Evolutionary conservation across 352 stramenopile genomes (phyloP).

Genomic region (Phytopythium kandeliae): DNA sequence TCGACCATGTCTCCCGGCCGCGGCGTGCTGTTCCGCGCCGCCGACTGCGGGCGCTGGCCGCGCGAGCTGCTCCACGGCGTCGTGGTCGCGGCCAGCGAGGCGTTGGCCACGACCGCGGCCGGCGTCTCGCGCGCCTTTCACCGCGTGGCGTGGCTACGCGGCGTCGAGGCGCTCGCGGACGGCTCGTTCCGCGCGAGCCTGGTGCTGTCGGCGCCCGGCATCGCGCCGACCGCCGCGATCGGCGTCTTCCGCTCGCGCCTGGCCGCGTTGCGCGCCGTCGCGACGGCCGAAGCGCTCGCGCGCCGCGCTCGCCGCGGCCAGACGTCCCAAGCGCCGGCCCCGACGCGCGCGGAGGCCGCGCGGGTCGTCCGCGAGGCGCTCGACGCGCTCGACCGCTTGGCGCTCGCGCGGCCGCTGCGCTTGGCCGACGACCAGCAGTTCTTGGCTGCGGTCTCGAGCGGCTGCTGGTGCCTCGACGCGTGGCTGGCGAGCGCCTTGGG

Average conservation of each 20-base stretch:
- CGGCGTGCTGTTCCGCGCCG: constrained; percentile 46
- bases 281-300: constrained; percentile 47
- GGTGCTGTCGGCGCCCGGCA: constrained; percentile 23
- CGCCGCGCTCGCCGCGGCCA: no score
- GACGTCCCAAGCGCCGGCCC: no score
- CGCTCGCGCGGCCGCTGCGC: constrained; percentile 36
- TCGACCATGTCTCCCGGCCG: constrained; percentile 25
- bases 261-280: constrained; percentile 43
- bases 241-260: constrained; percentile 50
- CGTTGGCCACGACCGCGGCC: constrained; percentile 12
- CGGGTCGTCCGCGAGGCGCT: constrained; percentile 47
- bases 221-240: constrained; percentile 19
- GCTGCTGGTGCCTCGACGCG: constrained; percentile 30
- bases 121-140: constrained; percentile 28
- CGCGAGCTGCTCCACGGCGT: constrained; percentile 54
- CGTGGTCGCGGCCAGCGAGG: constrained; percentile 17
- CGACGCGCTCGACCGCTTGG: constrained; percentile 20
- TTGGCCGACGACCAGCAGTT: constrained; percentile 35
- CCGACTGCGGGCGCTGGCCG: constrained; percentile 37
- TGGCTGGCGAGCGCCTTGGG: constrained; percentile 26
- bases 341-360: constrained; percentile 9
- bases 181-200: constrained; percentile 54
- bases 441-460: constrained; percentile 21
- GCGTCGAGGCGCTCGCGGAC: constrained; percentile 57
- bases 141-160: constrained; percentile 63